These are phyloP conservation scores for Eleusine indica DNA, from an alignment of 176 grass and related monocot species.

Conservation along the genomic window DNA sequence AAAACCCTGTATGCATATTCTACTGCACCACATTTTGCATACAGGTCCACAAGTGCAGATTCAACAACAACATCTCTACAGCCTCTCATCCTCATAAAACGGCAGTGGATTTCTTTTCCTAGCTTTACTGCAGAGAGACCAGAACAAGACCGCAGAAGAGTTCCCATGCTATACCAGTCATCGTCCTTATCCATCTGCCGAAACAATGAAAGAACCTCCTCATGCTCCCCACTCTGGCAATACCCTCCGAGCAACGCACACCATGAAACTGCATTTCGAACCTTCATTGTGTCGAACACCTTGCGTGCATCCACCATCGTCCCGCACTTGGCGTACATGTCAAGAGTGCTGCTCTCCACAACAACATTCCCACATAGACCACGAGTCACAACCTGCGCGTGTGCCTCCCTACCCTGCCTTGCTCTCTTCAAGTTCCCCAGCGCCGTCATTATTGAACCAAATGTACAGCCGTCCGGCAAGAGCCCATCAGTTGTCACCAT, in stretches of 20 bases:
- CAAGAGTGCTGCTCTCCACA: slow-evolving; percentile 78
- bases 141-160: slow-evolving; percentile 71
- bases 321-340: slow-evolving; percentile 84
- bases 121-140: slow-evolving; percentile 54
- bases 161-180: slow-evolving; percentile 68
- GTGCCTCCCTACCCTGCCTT: slow-evolving; percentile 66
- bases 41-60: slow-evolving; percentile 79
- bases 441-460: slow-evolving; percentile 68
- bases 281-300: slow-evolving; percentile 74
- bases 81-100: slow-evolving; percentile 58
- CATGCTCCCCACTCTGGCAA: slow-evolving; percentile 57
- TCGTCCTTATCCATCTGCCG: slow-evolving; percentile 54
- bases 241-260: slow-evolving; percentile 74
- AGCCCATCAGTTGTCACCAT: slow-evolving; percentile 45
- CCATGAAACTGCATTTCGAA: slow-evolving; percentile 76
- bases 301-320: slow-evolving; percentile 59
- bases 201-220: slow-evolving; percentile 60
- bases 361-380: slow-evolving; percentile 75
- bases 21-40: slow-evolving; percentile 79
- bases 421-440: slow-evolving; percentile 61
- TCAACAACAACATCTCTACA: slow-evolving; percentile 65
- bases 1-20: slow-evolving; percentile 70
- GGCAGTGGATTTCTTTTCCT: slow-evolving; percentile 81
- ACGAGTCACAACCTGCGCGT: slow-evolving; percentile 53
- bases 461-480: slow-evolving; percentile 61